phyloP scores from a whole-genome alignment of 2,329 filamentous ascomycete genomes.

The Venturia asperata region DNA sequence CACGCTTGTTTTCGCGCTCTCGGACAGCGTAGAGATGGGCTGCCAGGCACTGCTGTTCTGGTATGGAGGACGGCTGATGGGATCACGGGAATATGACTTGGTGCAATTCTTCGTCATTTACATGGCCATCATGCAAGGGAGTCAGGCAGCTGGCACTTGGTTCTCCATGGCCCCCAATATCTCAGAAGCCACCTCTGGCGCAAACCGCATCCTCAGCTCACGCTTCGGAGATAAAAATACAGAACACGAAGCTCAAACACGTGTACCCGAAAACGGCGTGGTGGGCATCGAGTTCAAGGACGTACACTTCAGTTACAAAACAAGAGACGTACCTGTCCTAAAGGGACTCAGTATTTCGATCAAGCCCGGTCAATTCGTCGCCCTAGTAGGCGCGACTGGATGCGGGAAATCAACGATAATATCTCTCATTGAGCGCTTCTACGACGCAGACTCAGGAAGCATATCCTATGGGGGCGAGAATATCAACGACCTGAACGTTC shows the following conservation, averaged over 20 bases:
- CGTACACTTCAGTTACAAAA: constrained; percentile 26
- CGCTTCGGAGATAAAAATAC: constrained; percentile 24
- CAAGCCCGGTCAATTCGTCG: constrained; percentile 59
- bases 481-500: constrained; percentile 31
- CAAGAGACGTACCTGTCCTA: constrained; percentile 29
- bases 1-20: constrained; percentile 60
- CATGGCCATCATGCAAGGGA: constrained; percentile 44
- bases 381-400: constrained; percentile 62
- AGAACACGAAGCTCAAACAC: constrained; percentile 21
- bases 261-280: constrained; percentile 21
- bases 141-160: constrained; percentile 33
- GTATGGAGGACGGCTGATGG: constrained; percentile 39
- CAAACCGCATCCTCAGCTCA: constrained; percentile 33
- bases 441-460: constrained; percentile 56
- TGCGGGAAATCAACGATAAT: constrained; percentile 70
- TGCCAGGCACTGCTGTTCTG: constrained; percentile 57
- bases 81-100: constrained; percentile 41
- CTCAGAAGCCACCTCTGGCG: constrained; percentile 32
- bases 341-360: constrained; percentile 42
- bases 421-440: constrained; percentile 54
- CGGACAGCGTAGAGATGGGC: constrained; percentile 58
- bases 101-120: constrained; percentile 47
- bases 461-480: constrained; percentile 48
- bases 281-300: constrained; percentile 25
- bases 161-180: constrained; percentile 40